phyloP scores from a whole-genome alignment of 139 green algal species.

The Chlorella sp. region DNA sequence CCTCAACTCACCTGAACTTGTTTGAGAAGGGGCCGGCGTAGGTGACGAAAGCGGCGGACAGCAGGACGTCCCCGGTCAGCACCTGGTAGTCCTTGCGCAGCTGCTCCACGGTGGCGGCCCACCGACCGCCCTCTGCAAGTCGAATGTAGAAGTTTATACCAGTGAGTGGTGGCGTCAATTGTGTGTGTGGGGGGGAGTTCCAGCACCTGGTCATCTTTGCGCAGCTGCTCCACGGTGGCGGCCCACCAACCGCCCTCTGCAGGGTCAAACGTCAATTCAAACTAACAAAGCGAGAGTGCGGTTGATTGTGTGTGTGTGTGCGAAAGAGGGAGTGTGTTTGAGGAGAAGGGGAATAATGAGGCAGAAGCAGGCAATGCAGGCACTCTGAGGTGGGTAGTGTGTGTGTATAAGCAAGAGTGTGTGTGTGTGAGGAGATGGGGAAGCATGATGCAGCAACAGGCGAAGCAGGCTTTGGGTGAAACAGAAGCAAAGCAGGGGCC shows the following conservation, averaged over 20 bases:
- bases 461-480: too few relatives aligned
- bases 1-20: conserved; percentile 52
- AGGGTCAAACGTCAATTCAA: not conserved
- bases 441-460: too few relatives aligned
- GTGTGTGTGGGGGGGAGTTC: too few relatives aligned
- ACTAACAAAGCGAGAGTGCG: not conserved
- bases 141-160: not conserved
- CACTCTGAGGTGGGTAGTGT: too few relatives aligned
- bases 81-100: conserved; percentile 61
- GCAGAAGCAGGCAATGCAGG: too few relatives aligned
- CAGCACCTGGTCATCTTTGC: conserved; percentile 55
- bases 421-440: too few relatives aligned
- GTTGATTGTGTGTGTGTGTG: too few relatives aligned
- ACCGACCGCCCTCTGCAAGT: conserved; percentile 63
- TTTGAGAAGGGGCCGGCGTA: conserved; percentile 91
- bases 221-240: conserved; percentile 80
- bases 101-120: conserved; percentile 80
- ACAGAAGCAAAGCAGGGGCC: too few relatives aligned
- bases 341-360: too few relatives aligned
- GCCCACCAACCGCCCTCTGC: conserved; percentile 74
- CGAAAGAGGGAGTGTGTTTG: too few relatives aligned
- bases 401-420: too few relatives aligned
- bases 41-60: conserved; percentile 86
- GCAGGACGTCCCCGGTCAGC: conserved; percentile 82
- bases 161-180: not conserved